These are phyloP conservation scores for Loxodes magnus DNA, from an alignment of 73 alveolate genomes.

Conservation along the genomic window DNA sequence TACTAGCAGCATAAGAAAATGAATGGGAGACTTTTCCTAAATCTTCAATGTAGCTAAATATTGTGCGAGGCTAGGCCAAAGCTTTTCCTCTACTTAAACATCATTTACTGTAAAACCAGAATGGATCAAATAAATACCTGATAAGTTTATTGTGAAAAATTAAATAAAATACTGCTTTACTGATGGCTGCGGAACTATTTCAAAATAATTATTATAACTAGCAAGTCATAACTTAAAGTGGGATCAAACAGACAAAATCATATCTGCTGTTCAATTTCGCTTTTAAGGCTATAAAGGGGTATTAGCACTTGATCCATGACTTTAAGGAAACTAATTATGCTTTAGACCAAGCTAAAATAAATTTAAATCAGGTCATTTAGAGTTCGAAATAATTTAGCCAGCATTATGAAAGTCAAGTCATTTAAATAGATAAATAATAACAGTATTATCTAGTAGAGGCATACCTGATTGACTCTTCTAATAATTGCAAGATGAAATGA, in stretches of 20 bases:
- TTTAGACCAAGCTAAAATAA: constrained; percentile 66
- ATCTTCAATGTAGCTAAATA: constrained; percentile 56
- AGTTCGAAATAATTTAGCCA: constrained; percentile 52
- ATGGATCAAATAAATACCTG: constrained; percentile 17
- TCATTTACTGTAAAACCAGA: constrained; percentile 27
- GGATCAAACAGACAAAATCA: constrained; percentile 18
- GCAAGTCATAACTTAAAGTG: constrained; percentile 2
- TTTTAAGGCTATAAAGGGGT: constrained; percentile 79
- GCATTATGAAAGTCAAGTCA: constrained; percentile 60
- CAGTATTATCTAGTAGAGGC: constrained; percentile 43
- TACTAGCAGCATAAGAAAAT: constrained; percentile 26
- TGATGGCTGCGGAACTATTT: constrained; percentile 75
- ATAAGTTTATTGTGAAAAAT: constrained; percentile 32
- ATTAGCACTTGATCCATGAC: constrained; percentile 46
- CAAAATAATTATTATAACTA: constrained; percentile 48
- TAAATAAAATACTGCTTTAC: constrained; percentile 40
- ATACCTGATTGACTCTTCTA: constrained; percentile 32
- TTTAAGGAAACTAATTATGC: constrained; percentile 41
- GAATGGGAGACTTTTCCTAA: constrained; percentile 63
- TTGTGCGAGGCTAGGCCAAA: constrained; percentile 77
- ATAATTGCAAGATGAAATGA: constrained; percentile 29
- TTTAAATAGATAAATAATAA: constrained; percentile 68
- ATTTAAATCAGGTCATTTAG: constrained; percentile 40
- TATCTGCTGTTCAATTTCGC: constrained; percentile 68
- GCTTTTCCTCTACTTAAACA: constrained; percentile 57